Base-by-base conservation (phyloP, 1,284 basidiomycete species). In the Cryptococcus sp. region DNA sequence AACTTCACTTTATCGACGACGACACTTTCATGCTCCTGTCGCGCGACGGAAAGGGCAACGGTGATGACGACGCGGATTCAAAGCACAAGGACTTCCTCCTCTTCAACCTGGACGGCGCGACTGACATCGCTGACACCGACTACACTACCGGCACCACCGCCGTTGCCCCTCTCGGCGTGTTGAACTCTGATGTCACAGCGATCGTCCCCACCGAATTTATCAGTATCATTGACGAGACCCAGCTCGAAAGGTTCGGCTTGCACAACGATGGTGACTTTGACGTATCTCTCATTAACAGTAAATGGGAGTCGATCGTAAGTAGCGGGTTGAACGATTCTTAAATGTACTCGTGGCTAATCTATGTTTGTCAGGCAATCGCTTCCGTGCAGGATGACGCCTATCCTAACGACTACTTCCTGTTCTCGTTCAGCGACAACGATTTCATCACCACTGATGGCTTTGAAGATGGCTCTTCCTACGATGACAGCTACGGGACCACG, bases 361-460 rank as follows among this genome's bases (percentile, higher is more conserved):
- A 8, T 2, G 87, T 87, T 72, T 87, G 85, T 82, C 76, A 87
- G 50, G 84, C 86, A 15, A 75, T 88, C 11, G 85, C 83, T 3
- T 83, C 86, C 0, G 81, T 80, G n/a, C 69, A 80, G 2, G 85
- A 87, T 62, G 64, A 78, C 4, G 68, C 65, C 0, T 80, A 78
- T 65, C 84, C 85, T 0, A 77, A 88, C 68, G 86, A 88, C 67
- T 87, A 83, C 73, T 87, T 87, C 79, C 76, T 89, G 37, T 83
- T 86, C 75, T 83, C 83, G 11, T 81, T 81, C 19, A 77, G 82
- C 54, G 86, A 88, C 73, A 87, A 87, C 65, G 86, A 87, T 70
- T 87, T 86, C 73, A 75, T 86, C 50, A 86, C 82, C 44, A 83
- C 80, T 2, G 69, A 86, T 43, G 87, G 87, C 1, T 77, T 83